A percentile compares a stretch with the other conserved stretches of the same genome.
Evolutionary conservation across 352 stramenopile species (phyloP).

Genomic region (Phytophthora litchii): DNA sequence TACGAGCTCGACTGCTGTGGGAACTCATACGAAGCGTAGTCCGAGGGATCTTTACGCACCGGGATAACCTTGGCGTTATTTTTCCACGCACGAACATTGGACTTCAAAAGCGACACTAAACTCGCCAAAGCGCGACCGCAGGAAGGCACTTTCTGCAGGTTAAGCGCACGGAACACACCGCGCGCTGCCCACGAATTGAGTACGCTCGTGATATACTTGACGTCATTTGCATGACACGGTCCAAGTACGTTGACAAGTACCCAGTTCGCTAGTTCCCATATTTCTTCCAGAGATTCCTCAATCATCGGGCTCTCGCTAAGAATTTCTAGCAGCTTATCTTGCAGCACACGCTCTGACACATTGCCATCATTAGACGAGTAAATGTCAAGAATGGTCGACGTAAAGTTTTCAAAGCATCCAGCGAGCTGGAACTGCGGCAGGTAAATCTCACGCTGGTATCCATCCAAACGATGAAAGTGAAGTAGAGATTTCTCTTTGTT

Average conservation of each 20-base stretch:
- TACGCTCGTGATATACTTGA: constrained; percentile 91
- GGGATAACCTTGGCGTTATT: constrained; percentile 83
- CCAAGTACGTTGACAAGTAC: constrained; percentile 95
- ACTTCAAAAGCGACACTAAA: constrained; percentile 73
- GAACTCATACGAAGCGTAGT: constrained; percentile 89
- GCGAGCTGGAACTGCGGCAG: constrained; percentile 98
- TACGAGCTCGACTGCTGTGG: constrained; percentile 56
- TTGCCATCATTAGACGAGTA: constrained; percentile 63
- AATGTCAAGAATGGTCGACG: constrained; percentile 71
- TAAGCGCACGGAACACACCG: constrained; percentile 79
- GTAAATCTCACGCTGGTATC: constrained; percentile 98
- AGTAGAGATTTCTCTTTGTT: constrained; percentile 91
- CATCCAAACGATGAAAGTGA: constrained; percentile 96
- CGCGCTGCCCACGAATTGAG: constrained; percentile 81
- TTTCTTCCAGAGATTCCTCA: constrained; percentile 94
- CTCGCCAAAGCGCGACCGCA: constrained; percentile 73
- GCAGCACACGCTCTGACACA: constrained; percentile 71
- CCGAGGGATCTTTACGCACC: constrained; percentile 79
- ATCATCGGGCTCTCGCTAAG: constrained; percentile 83
- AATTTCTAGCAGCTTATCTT: constrained; percentile 86
- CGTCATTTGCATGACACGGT: constrained; percentile 94
- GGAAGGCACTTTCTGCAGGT: constrained; percentile 69
- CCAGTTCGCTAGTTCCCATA: constrained; percentile 97
- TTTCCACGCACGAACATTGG: constrained; percentile 75
- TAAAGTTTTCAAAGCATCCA: constrained; percentile 95